phyloP scores from a whole-genome alignment of 441 rosid genomes.

The Brassica hybrid region DNA sequence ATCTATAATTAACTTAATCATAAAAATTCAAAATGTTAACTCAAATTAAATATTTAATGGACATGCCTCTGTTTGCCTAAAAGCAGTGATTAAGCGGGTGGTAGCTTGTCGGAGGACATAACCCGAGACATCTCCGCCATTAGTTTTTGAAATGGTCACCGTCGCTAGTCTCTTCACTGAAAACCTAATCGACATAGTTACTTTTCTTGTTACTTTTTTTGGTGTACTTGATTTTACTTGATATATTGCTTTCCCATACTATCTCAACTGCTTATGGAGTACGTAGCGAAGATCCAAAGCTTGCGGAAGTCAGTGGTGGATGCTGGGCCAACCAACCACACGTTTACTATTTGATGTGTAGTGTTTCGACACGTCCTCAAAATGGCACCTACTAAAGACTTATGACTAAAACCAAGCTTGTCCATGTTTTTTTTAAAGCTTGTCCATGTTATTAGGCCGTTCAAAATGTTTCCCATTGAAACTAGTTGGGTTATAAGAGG shows the following conservation, averaged over 20 bases:
- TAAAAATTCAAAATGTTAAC: background rate
- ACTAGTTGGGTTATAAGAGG: background rate
- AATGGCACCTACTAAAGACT: background rate
- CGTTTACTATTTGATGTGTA: constrained; percentile 13
- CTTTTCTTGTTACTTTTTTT: background rate
- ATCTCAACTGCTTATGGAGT: constrained; percentile 21
- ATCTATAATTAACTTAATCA: background rate
- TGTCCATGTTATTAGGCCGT: background rate
- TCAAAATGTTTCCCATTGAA: background rate
- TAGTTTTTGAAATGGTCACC: constrained; percentile 23
- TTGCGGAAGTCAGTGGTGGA: constrained; percentile 6
- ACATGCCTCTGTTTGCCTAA: constrained; percentile 28
- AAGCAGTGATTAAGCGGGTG: constrained; percentile 25
- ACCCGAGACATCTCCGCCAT: constrained; percentile 30
- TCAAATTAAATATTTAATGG: background rate
- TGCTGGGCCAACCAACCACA: constrained; percentile 19
- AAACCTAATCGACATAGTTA: constrained; percentile 27
- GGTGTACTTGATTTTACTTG: background rate
- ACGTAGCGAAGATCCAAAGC: constrained; percentile 37
- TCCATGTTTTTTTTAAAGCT: background rate
- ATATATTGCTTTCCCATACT: constrained; percentile 21
- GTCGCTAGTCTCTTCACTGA: constrained; percentile 29
- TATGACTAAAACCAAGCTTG: background rate
- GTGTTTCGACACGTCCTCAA: constrained; percentile 26
- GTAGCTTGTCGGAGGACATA: constrained; percentile 22